These are phyloP conservation scores for Vitis hybrid DNA, from an alignment of 177 flowering plant genomes.

Conservation along the genomic window DNA sequence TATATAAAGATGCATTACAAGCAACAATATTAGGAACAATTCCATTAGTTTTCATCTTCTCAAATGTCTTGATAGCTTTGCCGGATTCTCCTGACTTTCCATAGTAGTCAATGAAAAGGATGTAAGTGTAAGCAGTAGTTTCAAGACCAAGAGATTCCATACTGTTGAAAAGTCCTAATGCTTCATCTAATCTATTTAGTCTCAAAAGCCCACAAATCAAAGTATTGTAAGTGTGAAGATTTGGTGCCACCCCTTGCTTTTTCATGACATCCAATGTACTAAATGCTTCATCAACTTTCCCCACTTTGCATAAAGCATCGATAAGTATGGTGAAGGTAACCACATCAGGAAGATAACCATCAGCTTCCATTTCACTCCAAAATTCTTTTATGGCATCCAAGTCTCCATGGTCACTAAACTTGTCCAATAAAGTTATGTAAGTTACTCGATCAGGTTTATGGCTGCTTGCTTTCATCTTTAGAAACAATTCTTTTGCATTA, in stretches of 20 bases:
- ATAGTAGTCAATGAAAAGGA: slow-evolving; percentile 85
- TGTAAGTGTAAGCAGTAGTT: slow-evolving; percentile 69
- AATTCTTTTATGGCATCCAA: slow-evolving; percentile 58
- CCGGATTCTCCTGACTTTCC: slow-evolving; percentile 68
- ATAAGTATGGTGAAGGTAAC: slow-evolving; percentile 74
- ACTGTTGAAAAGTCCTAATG: slow-evolving; percentile 45
- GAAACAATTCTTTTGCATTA: slow-evolving; percentile 63
- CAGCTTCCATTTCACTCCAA: slow-evolving; percentile 78
- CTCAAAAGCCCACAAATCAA: slow-evolving; percentile 79
- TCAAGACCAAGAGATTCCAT: slow-evolving; percentile 57
- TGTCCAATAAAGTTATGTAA: slow-evolving; percentile 77
- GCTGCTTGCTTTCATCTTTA: slow-evolving; percentile 61
- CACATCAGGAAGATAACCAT: slow-evolving; percentile 84
- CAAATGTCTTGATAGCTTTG: slow-evolving; percentile 75
- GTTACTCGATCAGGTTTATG: slow-evolving; percentile 89
- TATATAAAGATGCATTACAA: slow-evolving; percentile 74
- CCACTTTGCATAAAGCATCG: slow-evolving; percentile 71
- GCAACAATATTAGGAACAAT: slow-evolving; percentile 80
- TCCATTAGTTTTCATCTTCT: slow-evolving; percentile 73
- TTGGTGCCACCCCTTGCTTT: slow-evolving; percentile 61
- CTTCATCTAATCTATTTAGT: slow-evolving; percentile 52
- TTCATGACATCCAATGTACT: slow-evolving; percentile 57
- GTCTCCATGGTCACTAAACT: slow-evolving; percentile 70
- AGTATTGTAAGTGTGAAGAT: slow-evolving; percentile 82
- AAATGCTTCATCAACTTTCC: slow-evolving; percentile 75